Percentiles rank a stretch among this genome's conserved stretches.
phyloP scores from a whole-genome alignment of 257 asterid species.

The Dorcoceras hygrometricum region DNA sequence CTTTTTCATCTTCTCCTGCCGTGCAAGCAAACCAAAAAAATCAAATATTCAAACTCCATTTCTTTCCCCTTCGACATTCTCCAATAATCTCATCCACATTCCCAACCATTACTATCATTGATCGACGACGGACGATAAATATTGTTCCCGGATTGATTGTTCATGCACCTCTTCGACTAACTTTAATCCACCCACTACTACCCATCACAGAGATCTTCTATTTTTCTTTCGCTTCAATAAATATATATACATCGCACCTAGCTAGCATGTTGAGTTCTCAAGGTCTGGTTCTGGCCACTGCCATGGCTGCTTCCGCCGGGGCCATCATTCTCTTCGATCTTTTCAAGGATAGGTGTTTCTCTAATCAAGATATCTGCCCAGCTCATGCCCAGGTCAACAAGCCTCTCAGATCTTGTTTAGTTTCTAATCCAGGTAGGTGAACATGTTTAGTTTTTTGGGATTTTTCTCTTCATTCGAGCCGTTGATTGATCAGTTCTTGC shows the following conservation, averaged over 20 bases:
- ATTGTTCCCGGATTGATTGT: too few species aligned
- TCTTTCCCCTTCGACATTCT: too few species aligned
- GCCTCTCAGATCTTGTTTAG: conserved; percentile 50
- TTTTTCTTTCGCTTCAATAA: too few species aligned
- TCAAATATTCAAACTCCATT: too few species aligned
- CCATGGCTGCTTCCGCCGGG: conserved; percentile 83
- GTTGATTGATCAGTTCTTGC: background rate
- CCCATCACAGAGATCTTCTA: background rate
- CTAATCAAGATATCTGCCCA: too few species aligned
- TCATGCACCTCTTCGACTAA: conserved; percentile 23
- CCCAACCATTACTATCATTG: too few species aligned
- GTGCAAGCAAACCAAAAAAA: background rate
- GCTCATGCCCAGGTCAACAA: too few species aligned
- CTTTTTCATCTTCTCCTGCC: background rate
- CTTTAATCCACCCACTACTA: conserved; percentile 22
- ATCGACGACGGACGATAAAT: too few species aligned
- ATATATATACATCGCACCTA: too few species aligned
- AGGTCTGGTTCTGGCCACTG: conserved; percentile 71
- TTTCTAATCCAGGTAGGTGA: conserved; percentile 43
- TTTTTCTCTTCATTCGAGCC: too few species aligned
- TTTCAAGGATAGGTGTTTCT: conserved; percentile 37
- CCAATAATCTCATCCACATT: background rate
- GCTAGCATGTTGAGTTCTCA: conserved; percentile 44
- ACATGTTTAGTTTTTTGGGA: background rate
- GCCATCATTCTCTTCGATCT: conserved; percentile 61